Evolutionary conservation across 352 stramenopile genomes (phyloP), one percentile per base, ranked within the genome.

Genomic region (Pseudoperonospora humuli): DNA sequence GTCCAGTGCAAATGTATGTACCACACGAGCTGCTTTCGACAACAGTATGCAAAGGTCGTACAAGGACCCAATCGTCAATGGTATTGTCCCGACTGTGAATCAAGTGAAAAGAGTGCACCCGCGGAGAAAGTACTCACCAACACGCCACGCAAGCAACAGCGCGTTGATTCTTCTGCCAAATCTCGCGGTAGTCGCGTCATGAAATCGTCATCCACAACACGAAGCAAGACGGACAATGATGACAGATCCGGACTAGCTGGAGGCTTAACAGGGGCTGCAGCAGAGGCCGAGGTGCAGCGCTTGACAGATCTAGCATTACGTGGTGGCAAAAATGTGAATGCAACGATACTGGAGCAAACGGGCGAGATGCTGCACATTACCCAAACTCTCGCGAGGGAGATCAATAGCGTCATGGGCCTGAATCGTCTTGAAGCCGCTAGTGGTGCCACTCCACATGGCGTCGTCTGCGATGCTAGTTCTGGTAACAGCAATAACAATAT

Each of bases 1-100:
- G 56, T 67, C 23, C 69, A 67, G 44, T 93, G 80, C 60, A 86
- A 88, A 61, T 70, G 67, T 45, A 89, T 89, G 72, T 93, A 86
- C 36, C 80, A 93, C 64, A 68, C 67, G 24, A 90, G 74, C 45
- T 93, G 80, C 67, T 89, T 83, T 51, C 77, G 80, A 24, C 79
- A 87, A 45, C 72, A 86, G 52, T 86, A 78, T 45, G 50, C 62
- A 20, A 89, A 89, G 42, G 37, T 87, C 10, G 73, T 80, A 38
- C 69, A 70, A 21, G 58, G 67, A 33, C 60, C 55, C 14, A 67
- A 66, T 41, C 82, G 84, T 24, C 77, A 90, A 41, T 93, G 80
- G 80, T 75, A 73, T 50, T 93, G 80, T 45, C 75, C 73, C 0
- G 80, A 93, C 24, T 93, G 80, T 38, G 80, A 93, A 40, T 64